phyloP scores from a whole-genome alignment of 179 eudicot species.

The Silene noctiflora region DNA sequence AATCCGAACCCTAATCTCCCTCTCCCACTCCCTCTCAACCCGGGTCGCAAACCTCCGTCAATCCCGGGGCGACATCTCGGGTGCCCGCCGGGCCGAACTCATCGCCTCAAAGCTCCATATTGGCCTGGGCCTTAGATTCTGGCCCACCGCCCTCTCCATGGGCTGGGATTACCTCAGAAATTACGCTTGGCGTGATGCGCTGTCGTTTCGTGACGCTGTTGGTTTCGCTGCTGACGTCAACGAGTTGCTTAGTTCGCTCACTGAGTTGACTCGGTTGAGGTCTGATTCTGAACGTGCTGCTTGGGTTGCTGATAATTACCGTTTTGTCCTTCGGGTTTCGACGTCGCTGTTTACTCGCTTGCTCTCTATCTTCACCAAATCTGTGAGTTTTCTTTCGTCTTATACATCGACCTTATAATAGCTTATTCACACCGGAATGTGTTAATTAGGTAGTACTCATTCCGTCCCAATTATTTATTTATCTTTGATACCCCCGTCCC shows the following conservation, averaged over 20 bases:
- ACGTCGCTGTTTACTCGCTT: conserved; percentile 40
- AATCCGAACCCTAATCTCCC: conserved; percentile 45
- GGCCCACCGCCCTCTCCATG: conserved; percentile 40
- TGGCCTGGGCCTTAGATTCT: conserved; percentile 30
- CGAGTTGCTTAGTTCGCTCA: conserved; percentile 45
- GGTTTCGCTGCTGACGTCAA: conserved; percentile 45
- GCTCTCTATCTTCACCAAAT: conserved; percentile 47
- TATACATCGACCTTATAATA: too few species aligned
- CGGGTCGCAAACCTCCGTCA: conserved; percentile 66
- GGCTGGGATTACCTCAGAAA: conserved; percentile 63
- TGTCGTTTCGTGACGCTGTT: conserved; percentile 33
- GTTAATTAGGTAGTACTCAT: too few species aligned
- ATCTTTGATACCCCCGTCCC: too few species aligned
- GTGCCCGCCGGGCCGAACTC: conserved; percentile 47
- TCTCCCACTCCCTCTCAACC: conserved; percentile 53
- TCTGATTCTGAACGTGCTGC: conserved; percentile 47
- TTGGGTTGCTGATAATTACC: conserved; percentile 57
- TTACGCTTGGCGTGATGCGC: conserved; percentile 52
- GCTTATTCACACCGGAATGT: too few species aligned
- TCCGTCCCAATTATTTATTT: too few species aligned
- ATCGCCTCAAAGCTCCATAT: conserved; percentile 42
- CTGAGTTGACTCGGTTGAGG: conserved; percentile 46
- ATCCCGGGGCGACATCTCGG: conserved; percentile 55
- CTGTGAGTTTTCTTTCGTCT: conserved; percentile 30
- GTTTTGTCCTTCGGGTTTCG: conserved; percentile 34